phyloP scores from a whole-genome alignment of 768 basidiomycete genomes.

The Mycena latifolia region DNA sequence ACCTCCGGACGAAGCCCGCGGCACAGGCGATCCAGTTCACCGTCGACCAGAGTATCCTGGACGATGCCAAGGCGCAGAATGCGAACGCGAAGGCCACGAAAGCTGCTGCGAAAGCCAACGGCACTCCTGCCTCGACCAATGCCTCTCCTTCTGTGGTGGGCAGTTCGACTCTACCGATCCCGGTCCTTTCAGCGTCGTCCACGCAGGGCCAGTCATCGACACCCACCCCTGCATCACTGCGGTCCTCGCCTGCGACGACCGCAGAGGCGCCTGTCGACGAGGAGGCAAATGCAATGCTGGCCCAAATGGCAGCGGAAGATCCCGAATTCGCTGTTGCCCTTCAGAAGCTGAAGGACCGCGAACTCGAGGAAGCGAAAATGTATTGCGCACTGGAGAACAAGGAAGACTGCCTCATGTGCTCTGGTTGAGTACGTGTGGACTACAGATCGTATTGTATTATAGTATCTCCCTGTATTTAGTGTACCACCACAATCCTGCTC shows the following conservation, averaged over 20 bases:
- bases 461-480: background rate
- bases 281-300: conserved; percentile 58
- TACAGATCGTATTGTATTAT: background rate
- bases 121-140: conserved; percentile 27
- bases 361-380: conserved; percentile 85
- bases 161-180: conserved; percentile 47
- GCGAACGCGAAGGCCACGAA: conserved; percentile 43
- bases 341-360: conserved; percentile 74
- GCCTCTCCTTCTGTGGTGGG: conserved; percentile 39
- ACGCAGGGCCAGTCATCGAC: conserved; percentile 32
- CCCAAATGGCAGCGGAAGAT: conserved; percentile 66
- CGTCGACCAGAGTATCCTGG: conserved; percentile 78
- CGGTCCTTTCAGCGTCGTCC: conserved; percentile 43
- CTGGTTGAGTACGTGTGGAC: conserved; percentile 57
- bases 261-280: conserved; percentile 42
- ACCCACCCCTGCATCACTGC: conserved; percentile 1
- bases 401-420: conserved; percentile 95
- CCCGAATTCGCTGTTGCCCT: conserved; percentile 88
- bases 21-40: conserved; percentile 85
- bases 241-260: conserved; percentile 13
- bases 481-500: background rate
- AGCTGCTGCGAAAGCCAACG: conserved; percentile 13
- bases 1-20: conserved; percentile 83
- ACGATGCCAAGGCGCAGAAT: conserved; percentile 67
- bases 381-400: conserved; percentile 93